A percentile compares a stretch with the other conserved stretches of the same genome.
phyloP scores from a whole-genome alignment of 768 basidiomycete species.

The Xerocomellus dryophilus region DNA sequence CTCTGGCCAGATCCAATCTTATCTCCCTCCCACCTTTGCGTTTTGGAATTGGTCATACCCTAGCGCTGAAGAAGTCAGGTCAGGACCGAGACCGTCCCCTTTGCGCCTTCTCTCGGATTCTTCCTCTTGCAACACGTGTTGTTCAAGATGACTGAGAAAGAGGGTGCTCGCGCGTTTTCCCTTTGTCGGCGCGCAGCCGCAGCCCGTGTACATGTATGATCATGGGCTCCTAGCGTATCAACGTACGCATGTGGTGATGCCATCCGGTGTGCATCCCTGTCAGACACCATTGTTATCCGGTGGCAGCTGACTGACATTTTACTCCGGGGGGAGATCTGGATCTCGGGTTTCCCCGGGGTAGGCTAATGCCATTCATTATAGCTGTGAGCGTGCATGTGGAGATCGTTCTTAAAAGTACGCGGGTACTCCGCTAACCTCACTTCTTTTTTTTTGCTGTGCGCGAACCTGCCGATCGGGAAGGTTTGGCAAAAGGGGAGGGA shows the following conservation, averaged over 20 bases:
- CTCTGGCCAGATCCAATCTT: slow-evolving; percentile 23
- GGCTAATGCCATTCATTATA: background rate
- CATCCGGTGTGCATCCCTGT: background rate
- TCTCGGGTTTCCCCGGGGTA: slow-evolving; percentile 16
- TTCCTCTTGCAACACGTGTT: slow-evolving; percentile 23
- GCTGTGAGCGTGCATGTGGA: background rate
- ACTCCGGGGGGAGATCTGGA: slow-evolving; percentile 6
- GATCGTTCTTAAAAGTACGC: background rate
- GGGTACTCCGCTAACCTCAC: background rate
- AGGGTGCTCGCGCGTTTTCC: slow-evolving; percentile 11
- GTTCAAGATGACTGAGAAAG: slow-evolving; percentile 11
- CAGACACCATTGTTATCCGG: background rate
- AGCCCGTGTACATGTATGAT: background rate
- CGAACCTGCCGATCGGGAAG: slow-evolving; percentile 10
- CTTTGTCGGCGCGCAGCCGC: slow-evolving; percentile 10
- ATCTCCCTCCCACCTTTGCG: slow-evolving; percentile 13
- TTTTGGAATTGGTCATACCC: slow-evolving; percentile 20
- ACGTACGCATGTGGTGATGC: slow-evolving; percentile 9
- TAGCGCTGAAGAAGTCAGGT: slow-evolving; percentile 6
- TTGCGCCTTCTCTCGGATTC: slow-evolving; percentile 4
- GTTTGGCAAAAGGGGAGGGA: background rate
- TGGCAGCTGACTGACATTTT: background rate
- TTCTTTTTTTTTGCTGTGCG: background rate
- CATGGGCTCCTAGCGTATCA: slow-evolving; percentile 3
- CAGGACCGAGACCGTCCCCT: slow-evolving; percentile 11